A percentile compares a stretch with the other conserved stretches of the same genome.
These are phyloP conservation scores for Arctium lappa DNA, from an alignment of 129 eudicot species.

Conservation along the genomic window DNA sequence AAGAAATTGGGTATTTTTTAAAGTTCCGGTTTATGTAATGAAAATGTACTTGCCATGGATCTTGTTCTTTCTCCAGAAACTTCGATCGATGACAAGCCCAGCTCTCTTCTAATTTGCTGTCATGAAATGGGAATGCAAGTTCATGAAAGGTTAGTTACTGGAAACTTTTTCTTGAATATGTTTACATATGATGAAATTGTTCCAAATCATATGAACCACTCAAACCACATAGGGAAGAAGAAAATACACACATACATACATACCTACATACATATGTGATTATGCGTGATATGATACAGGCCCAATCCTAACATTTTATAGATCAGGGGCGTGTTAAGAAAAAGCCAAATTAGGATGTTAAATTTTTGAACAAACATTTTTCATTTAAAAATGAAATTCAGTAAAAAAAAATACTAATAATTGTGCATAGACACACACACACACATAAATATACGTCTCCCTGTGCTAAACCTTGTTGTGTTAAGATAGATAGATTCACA, in stretches of 20 bases:
- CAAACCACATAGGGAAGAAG: neutral
- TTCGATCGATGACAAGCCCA: constrained; percentile 44
- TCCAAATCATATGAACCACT: neutral
- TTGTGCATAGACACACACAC: too few relatives aligned
- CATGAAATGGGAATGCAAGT: neutral
- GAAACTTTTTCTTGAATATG: neutral
- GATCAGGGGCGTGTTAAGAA: too few relatives aligned
- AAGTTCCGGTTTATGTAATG: neutral
- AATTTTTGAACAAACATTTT: too few relatives aligned
- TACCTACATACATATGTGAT: neutral
- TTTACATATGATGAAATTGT: neutral
- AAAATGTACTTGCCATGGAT: constrained; percentile 36
- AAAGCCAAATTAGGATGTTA: neutral
- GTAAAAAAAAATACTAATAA: too few relatives aligned
- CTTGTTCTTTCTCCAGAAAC: constrained; percentile 41
- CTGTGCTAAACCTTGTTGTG: too few relatives aligned
- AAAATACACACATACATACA: too few relatives aligned
- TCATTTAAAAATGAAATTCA: too few relatives aligned
- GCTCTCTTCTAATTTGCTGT: constrained; percentile 49
- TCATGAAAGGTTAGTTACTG: neutral
- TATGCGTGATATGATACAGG: neutral
- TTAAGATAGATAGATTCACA: too few relatives aligned
- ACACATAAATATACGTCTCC: too few relatives aligned
- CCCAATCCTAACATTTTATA: neutral
- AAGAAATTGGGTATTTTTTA: neutral